A percentile compares a stretch with the other conserved stretches of the same genome.
Conservation (phyloP, 257 asterid species). For the Nyctanthes arbortristis region DNA sequence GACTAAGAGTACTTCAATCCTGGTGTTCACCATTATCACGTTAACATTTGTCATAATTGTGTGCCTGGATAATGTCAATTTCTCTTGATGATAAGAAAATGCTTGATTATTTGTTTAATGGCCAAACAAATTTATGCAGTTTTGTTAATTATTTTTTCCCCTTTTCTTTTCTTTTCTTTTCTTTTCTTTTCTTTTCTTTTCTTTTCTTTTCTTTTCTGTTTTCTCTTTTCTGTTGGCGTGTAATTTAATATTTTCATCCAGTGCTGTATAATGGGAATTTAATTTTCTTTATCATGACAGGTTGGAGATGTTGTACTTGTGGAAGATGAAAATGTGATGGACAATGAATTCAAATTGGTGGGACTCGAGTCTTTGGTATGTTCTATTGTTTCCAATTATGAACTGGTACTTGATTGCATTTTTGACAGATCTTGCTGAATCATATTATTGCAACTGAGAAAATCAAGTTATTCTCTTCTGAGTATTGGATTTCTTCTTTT, state of each 20-base stretch:
- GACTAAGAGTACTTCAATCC: slow-evolving; percentile 2
- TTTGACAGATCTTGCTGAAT: slow-evolving; percentile 10
- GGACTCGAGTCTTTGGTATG: slow-evolving; percentile 69
- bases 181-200: neutral
- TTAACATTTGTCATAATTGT: neutral
- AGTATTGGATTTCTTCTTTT: neutral
- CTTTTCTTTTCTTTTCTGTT: no score
- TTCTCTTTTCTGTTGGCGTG: no score
- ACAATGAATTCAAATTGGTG: slow-evolving; percentile 47
- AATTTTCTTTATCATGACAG: slow-evolving; percentile 29
- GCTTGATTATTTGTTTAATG: neutral
- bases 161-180: neutral
- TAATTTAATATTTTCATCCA: slow-evolving; percentile 4
- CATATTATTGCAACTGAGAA: neutral
- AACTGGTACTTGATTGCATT: neutral
- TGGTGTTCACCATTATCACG: neutral
- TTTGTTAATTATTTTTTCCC: neutral
- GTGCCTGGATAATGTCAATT: neutral
- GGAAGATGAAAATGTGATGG: slow-evolving; percentile 50
- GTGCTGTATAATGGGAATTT: slow-evolving; percentile 5
- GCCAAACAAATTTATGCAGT: slow-evolving; percentile 2
- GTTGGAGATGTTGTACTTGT: slow-evolving; percentile 70
- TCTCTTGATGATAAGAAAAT: neutral
- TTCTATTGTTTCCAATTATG: slow-evolving; percentile 15
- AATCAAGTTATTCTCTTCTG: neutral